A percentile compares a stretch with the other conserved stretches of the same genome.
Evolutionary conservation across 2,329 filamentous ascomycete species (phyloP).

Genomic region (Diaporthe caulivora): DNA sequence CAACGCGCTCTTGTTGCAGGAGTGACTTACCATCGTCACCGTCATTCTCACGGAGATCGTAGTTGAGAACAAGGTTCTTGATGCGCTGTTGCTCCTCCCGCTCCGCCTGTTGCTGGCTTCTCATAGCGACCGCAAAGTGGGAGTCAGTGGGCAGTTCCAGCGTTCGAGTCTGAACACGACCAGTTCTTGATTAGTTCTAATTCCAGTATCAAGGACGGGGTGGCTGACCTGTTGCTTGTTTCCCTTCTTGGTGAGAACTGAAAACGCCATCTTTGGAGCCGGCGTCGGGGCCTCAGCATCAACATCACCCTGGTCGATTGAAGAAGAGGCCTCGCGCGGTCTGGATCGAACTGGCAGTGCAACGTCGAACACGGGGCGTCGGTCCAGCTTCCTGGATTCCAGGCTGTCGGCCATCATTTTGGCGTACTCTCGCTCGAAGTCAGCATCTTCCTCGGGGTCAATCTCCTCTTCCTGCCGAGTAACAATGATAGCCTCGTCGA

Average conservation of each 20-base stretch:
- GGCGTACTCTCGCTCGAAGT: constrained; percentile 97
- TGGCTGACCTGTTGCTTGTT: constrained; percentile 87
- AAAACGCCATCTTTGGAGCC: constrained; percentile 92
- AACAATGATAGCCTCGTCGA: constrained; percentile 92
- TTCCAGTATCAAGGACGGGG: neutral
- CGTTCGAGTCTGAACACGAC: constrained; percentile 77
- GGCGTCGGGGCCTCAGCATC: constrained; percentile 44
- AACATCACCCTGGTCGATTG: constrained; percentile 52
- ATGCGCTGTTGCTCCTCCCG: constrained; percentile 97
- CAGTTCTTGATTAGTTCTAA: constrained; percentile 41
- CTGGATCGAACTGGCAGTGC: constrained; percentile 88
- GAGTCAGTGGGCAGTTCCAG: constrained; percentile 93
- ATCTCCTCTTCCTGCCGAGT: constrained; percentile 90
- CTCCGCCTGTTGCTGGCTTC: constrained; percentile 93
- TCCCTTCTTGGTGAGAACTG: constrained; percentile 93
- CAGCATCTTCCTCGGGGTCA: constrained; percentile 93
- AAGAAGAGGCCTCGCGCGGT: constrained; percentile 68
- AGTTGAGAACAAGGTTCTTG: constrained; percentile 97
- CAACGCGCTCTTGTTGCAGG: neutral
- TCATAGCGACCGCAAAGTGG: constrained; percentile 95
- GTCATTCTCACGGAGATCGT: constrained; percentile 89
- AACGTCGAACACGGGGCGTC: constrained; percentile 95
- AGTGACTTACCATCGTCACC: constrained; percentile 78
- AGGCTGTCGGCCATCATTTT: constrained; percentile 99
- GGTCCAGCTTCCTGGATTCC: constrained; percentile 95